Evolutionary conservation across 306 rosid genomes (phyloP).

Genomic region (Oemleria cerasiformis): DNA sequence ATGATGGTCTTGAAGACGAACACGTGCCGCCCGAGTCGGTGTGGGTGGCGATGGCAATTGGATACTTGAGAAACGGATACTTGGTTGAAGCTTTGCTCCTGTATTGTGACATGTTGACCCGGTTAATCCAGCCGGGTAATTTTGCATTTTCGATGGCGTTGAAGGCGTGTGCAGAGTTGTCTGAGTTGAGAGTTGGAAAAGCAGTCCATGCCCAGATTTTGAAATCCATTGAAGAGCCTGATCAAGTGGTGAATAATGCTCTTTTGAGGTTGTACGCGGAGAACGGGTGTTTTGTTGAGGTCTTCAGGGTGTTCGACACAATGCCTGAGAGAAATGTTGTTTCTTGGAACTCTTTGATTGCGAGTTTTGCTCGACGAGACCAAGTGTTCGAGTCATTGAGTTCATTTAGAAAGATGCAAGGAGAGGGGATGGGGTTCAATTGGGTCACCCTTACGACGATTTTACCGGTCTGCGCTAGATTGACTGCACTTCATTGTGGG

Average conservation of each 20-base stretch:
- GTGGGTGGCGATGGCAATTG: conserved; percentile 66
- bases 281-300: conserved; percentile 40
- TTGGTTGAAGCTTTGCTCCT: conserved; percentile 40
- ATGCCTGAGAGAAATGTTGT: conserved; percentile 56
- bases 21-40: conserved; percentile 26
- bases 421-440: conserved; percentile 45
- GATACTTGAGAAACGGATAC: conserved; percentile 44
- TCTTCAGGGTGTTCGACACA: conserved; percentile 44
- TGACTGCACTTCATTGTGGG: conserved; percentile 49
- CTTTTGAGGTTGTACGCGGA: conserved; percentile 35
- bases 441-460: conserved; percentile 58
- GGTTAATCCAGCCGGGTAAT: conserved; percentile 36
- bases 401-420: conserved; percentile 49
- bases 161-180: conserved; percentile 40
- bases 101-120: conserved; percentile 46
- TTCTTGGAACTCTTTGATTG: conserved; percentile 62
- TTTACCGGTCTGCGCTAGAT: conserved; percentile 39
- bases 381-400: conserved; percentile 31
- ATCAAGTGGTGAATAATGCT: conserved; percentile 63
- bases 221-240: conserved; percentile 41
- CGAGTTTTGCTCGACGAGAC: conserved; percentile 33
- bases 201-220: conserved; percentile 53
- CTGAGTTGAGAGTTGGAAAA: conserved; percentile 36
- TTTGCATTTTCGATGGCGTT: conserved; percentile 50
- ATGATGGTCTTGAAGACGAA: conserved; percentile 13